Percentiles rank a stretch among this genome's conserved stretches.
Evolutionary conservation across 441 rosid species (phyloP).

Genomic region (Populus trichocarpa): DNA sequence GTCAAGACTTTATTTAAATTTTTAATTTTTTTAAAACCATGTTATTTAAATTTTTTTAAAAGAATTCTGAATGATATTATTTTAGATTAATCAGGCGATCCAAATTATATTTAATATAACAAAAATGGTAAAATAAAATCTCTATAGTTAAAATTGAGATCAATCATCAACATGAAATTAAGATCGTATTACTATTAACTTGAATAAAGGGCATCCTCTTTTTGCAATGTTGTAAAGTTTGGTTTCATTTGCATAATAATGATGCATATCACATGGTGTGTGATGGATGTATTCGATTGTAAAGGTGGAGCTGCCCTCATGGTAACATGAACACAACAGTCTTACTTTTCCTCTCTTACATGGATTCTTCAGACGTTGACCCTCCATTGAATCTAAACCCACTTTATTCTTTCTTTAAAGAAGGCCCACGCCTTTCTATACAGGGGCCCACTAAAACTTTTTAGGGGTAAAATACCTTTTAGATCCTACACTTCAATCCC

Average conservation of each 20-base stretch:
- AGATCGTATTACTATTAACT: background rate
- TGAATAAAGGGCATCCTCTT: background rate
- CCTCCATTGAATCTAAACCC: background rate
- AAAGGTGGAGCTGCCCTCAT: background rate
- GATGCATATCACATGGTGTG: background rate
- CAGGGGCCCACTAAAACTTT: background rate
- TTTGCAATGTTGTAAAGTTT: background rate
- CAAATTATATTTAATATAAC: background rate
- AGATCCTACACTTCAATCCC: too few species aligned
- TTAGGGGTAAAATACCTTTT: background rate
- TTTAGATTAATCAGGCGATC: accelerated
- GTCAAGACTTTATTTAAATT: too few species aligned
- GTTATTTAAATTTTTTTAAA: too few species aligned
- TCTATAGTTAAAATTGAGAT: too few species aligned
- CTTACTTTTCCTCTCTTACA: background rate
- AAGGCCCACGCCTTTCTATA: background rate
- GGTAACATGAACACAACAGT: background rate
- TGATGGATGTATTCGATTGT: background rate
- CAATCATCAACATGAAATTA: background rate
- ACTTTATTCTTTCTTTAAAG: background rate
- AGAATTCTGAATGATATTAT: too few species aligned
- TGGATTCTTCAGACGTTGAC: background rate
- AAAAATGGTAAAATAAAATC: too few species aligned
- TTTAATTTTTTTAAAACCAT: too few species aligned
- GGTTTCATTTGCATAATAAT: background rate